Evolutionary conservation across 176 grass and related monocot species (phyloP).

Genomic region (Oryza australiensis): DNA sequence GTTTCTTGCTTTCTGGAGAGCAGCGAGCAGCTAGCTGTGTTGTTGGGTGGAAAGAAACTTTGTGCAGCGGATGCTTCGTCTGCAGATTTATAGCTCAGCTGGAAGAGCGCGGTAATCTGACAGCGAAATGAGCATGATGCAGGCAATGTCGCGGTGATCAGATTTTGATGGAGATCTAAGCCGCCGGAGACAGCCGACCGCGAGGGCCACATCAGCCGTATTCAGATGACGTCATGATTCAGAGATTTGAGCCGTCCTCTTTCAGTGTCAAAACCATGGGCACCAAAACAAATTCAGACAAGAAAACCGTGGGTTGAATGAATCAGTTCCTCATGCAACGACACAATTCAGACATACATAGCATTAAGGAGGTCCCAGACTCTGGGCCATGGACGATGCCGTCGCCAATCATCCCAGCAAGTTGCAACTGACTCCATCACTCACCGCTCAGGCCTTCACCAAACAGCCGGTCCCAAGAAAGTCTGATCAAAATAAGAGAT

Average conservation of each 20-base stretch:
- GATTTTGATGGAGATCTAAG: too few relatives aligned
- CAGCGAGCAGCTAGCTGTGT: too few relatives aligned
- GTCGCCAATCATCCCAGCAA: background rate
- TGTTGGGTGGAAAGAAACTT: too few relatives aligned
- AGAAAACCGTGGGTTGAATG: background rate
- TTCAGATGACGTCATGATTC: too few relatives aligned
- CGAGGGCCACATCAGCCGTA: too few relatives aligned
- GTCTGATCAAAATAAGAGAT: slow-evolving; percentile 19
- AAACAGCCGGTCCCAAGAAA: slow-evolving; percentile 14
- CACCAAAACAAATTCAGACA: background rate
- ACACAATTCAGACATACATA: background rate
- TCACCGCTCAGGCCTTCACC: background rate
- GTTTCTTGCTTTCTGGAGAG: too few relatives aligned
- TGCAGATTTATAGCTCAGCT: too few relatives aligned
- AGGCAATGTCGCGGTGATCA: too few relatives aligned
- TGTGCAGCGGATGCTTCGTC: too few relatives aligned
- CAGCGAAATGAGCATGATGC: too few relatives aligned
- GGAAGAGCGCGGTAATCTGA: too few relatives aligned
- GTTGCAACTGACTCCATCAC: background rate
- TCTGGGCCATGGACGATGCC: background rate
- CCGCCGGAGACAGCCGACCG: too few relatives aligned
- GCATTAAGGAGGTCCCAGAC: background rate
- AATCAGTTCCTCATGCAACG: background rate
- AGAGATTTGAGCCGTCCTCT: background rate
- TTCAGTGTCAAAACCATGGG: slow-evolving; percentile 4